Base-by-base conservation (phyloP, 225 moss, liverwort and hornwort genomes). In the Pseudoscleropodium purum region DNA sequence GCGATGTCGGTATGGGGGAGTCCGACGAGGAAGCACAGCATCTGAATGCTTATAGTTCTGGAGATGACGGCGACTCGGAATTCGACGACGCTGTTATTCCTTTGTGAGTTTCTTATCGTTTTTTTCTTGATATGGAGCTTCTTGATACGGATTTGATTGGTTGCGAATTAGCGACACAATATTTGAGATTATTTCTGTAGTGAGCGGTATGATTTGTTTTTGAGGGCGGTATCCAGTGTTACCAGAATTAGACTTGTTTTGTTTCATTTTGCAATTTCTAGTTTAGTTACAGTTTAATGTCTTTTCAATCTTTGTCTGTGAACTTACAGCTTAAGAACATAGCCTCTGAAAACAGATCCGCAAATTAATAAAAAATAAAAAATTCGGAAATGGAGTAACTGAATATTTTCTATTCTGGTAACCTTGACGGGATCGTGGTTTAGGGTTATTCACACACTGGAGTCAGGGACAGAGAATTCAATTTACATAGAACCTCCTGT, bases 21-120 rank as follows among this genome's bases (percentile, higher is more conserved):
- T 88, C 89, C 31, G 89, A 93, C 1, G 93, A 92, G 67, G 93
- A 91, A 83, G 92, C 92, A 85, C 91, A 88, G 75, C 93, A 93
- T 63, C 68, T 89, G 45, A 92, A 89, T 74, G 89, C 91, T 16
- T 89, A 90, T 23, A 57, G 39, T 7, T 79, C 87, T 31, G 92
- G 81, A 27, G 93, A 92, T 52, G 93, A 91, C 9, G 85, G 82
- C 36, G 73, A 87, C 24, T 92, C 86, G 18, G 91, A 90, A 39
- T 88, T 90, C 60, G 87, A 94, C 54, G 90, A 92, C 66, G 80
- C 82, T 59, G 31, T 91, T 69, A 54, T 92, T 80, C 92, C 90
- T 57, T 69, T 94, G 93, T 94, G 84, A 92, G 93, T 90, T 75
- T 87, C 25, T 85, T 85, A 72, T 80, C 17, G 3, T 4, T 33